These are phyloP conservation scores for Lipomyces spencermartinsiae DNA, from an alignment of 805 yeast species.

Conservation along the genomic window DNA sequence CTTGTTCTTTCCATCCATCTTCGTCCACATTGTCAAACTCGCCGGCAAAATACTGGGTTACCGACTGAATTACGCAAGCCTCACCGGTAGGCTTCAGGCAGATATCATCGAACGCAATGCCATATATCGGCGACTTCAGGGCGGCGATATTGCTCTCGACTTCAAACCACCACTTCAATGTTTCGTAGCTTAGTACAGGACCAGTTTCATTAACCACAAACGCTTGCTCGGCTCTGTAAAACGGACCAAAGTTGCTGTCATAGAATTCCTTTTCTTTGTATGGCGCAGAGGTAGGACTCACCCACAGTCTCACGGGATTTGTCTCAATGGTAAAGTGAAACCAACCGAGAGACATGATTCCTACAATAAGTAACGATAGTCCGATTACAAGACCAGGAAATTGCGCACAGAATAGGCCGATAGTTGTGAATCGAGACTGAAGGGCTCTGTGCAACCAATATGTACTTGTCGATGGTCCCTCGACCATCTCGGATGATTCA, in stretches of 20 bases:
- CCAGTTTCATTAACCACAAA: conserved; percentile 74
- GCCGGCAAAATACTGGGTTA: conserved; percentile 86
- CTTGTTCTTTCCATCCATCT: conserved; percentile 59
- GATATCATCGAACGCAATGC: conserved; percentile 60
- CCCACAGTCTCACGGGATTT: conserved; percentile 89
- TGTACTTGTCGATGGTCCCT: conserved; percentile 42
- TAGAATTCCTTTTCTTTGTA: conserved; percentile 69
- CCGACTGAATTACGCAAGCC: conserved; percentile 82
- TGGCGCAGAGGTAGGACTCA: conserved; percentile 75
- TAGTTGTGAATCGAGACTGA: conserved; percentile 55
- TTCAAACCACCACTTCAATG: conserved; percentile 87
- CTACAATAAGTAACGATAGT: conserved; percentile 51
- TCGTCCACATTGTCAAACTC: conserved; percentile 57
- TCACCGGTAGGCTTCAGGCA: conserved; percentile 86
- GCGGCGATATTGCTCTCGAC: conserved; percentile 64
- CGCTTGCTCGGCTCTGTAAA: conserved; percentile 85
- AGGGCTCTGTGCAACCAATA: conserved; percentile 58
- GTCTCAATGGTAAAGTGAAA: conserved; percentile 66
- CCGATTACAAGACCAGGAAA: conserved; percentile 63
- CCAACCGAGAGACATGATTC: conserved; percentile 60
- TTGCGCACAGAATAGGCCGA: conserved; percentile 66
- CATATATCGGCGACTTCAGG: conserved; percentile 42
- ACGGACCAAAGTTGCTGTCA: conserved; percentile 87
- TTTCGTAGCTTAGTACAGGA: conserved; percentile 70
- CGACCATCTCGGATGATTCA: conserved; percentile 40